Evolutionary conservation across 2,329 filamentous ascomycete species (phyloP).

Genomic region (Aureobasidium sp.): DNA sequence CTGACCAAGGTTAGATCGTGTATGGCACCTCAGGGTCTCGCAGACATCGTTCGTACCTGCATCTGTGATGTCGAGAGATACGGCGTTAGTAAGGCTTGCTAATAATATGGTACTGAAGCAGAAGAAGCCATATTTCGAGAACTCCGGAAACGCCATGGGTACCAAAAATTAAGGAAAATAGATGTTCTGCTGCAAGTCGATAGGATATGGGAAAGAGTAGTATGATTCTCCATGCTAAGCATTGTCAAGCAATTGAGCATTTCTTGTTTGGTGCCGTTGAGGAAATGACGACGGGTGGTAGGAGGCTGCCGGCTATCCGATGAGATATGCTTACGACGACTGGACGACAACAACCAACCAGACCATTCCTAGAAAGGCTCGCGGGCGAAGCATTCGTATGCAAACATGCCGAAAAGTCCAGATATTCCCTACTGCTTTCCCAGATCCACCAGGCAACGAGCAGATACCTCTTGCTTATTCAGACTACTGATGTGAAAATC

Average conservation of each 20-base stretch:
- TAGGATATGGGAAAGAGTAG: background rate
- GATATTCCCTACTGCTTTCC: too few relatives aligned
- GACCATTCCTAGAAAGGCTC: background rate
- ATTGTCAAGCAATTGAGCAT: background rate
- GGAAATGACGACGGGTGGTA: slow-evolving; percentile 3
- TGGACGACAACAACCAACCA: background rate
- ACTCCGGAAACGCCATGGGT: background rate
- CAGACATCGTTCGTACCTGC: background rate
- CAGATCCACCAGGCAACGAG: background rate
- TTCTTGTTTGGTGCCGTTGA: slow-evolving; percentile 1
- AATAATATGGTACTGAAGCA: background rate
- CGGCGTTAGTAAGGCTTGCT: background rate
- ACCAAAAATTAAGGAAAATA: background rate
- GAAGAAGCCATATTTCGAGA: background rate
- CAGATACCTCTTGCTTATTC: background rate
- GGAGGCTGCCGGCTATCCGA: background rate
- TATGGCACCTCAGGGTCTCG: background rate
- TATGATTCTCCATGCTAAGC: background rate
- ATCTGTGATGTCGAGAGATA: background rate
- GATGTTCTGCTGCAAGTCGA: background rate
- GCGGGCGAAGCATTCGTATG: background rate
- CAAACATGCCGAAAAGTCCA: background rate
- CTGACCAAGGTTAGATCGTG: slow-evolving; percentile 7
- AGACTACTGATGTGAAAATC: background rate
- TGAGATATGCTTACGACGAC: slow-evolving; percentile 7